Percentiles rank a stretch among this genome's conserved stretches.
phyloP scores from a whole-genome alignment of 2,329 filamentous ascomycete genomes.

The Whalleya microplaca region DNA sequence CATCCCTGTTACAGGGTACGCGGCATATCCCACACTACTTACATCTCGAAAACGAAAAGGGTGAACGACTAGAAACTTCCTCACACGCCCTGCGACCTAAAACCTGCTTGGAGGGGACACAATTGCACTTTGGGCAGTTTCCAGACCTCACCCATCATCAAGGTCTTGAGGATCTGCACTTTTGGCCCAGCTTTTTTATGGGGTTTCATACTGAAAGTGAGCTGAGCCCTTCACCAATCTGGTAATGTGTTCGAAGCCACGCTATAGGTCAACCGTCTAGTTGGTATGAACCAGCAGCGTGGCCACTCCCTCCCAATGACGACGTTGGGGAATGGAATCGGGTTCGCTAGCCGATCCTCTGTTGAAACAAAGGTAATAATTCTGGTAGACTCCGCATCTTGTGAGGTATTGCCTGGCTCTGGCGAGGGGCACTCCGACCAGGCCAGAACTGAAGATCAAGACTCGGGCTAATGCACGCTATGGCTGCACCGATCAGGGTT shows the following conservation, averaged over 20 bases:
- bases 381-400: slow-evolving; percentile 12
- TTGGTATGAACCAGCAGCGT: neutral
- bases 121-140: neutral
- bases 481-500: slow-evolving; percentile 13
- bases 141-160: neutral
- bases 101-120: neutral
- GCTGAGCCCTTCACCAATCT: neutral
- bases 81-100: too few species aligned
- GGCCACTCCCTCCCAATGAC: neutral
- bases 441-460: slow-evolving; percentile 19
- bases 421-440: slow-evolving; percentile 7
- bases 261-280: neutral
- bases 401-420: slow-evolving; percentile 3
- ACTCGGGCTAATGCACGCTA: slow-evolving; percentile 13
- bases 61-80: neutral
- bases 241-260: neutral
- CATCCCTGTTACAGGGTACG: slow-evolving; percentile 14
- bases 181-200: neutral
- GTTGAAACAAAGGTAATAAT: neutral
- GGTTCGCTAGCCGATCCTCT: neutral
- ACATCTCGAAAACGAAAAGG: neutral
- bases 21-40: slow-evolving; percentile 12
- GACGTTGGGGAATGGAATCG: neutral
- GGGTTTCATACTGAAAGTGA: neutral
- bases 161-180: neutral